These are phyloP conservation scores for Spencermartinsiella ligniputridi DNA, from an alignment of 1,139 yeast genomes.

Conservation along the genomic window DNA sequence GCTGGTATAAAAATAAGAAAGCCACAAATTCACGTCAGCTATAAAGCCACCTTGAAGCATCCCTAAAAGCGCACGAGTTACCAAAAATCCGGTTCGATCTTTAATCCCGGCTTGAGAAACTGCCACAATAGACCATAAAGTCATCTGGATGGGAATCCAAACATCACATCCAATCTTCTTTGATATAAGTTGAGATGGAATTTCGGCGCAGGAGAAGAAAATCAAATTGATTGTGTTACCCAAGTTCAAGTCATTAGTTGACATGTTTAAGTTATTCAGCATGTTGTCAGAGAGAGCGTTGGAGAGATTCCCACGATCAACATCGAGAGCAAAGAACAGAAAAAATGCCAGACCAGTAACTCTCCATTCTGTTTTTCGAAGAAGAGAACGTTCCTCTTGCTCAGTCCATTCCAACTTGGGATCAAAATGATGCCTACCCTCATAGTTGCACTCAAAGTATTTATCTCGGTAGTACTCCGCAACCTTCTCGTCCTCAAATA, in stretches of 20 bases:
- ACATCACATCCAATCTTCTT: slow-evolving; percentile 49
- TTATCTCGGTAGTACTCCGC: slow-evolving; percentile 40
- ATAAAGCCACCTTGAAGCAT: slow-evolving; percentile 49
- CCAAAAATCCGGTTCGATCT: slow-evolving; percentile 36
- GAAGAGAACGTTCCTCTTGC: slow-evolving; percentile 40
- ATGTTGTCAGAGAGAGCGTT: slow-evolving; percentile 49
- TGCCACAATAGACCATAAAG: slow-evolving; percentile 47
- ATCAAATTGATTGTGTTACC: slow-evolving; percentile 45
- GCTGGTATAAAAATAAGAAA: slow-evolving; percentile 49
- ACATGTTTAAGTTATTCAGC: slow-evolving; percentile 40
- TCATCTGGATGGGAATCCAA: slow-evolving; percentile 49
- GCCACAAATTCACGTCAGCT: slow-evolving; percentile 47
- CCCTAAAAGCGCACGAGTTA: slow-evolving; percentile 45
- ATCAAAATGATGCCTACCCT: slow-evolving; percentile 42
- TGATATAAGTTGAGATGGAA: slow-evolving; percentile 50
- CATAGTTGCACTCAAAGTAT: slow-evolving; percentile 43
- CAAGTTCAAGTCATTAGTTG: slow-evolving; percentile 45
- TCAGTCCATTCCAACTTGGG: slow-evolving; percentile 44
- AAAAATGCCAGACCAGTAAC: slow-evolving; percentile 45
- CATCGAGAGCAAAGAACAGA: slow-evolving; percentile 47
- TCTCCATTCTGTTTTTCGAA: slow-evolving; percentile 41
- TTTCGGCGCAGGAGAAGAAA: slow-evolving; percentile 44
- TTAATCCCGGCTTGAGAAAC: slow-evolving; percentile 40
- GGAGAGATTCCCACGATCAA: slow-evolving; percentile 47
- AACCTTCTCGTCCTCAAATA: slow-evolving; percentile 38